Percentiles rank a stretch among this genome's conserved stretches.
These are phyloP conservation scores for Elaphomyces granulatus DNA, from an alignment of 495 filamentous ascomycete genomes.

Conservation along the genomic window DNA sequence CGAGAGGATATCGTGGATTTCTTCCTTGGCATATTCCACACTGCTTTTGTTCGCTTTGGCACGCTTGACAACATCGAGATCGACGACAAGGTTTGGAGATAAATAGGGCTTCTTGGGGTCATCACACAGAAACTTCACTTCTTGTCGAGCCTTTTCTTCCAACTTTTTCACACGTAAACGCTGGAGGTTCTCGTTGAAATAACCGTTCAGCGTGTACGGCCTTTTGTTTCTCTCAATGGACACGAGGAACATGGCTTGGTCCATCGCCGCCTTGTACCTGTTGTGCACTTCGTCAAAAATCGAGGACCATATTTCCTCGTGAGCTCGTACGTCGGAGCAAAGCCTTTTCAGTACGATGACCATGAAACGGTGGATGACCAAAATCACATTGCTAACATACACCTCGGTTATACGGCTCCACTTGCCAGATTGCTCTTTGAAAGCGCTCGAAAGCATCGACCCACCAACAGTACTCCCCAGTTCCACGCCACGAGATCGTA, in stretches of 20 bases:
- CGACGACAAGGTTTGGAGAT: constrained; percentile 2
- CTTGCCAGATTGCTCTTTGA: constrained; percentile 40
- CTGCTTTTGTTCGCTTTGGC: constrained; percentile 24
- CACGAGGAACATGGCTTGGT: constrained; percentile 33
- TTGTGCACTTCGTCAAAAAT: constrained; percentile 29
- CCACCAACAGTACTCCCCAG: constrained; percentile 16
- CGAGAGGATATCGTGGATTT: constrained; percentile 43
- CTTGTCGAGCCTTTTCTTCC: constrained; percentile 1
- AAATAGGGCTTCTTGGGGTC: neutral
- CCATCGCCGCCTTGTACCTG: constrained; percentile 30
- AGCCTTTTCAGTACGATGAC: constrained; percentile 15
- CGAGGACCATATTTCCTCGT: constrained; percentile 21
- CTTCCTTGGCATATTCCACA: constrained; percentile 25
- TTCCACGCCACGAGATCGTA: constrained; percentile 12
- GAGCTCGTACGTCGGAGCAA: constrained; percentile 25
- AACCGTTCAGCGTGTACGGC: constrained; percentile 38
- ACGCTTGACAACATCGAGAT: neutral
- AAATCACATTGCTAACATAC: constrained; percentile 34
- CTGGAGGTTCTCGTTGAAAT: constrained; percentile 34
- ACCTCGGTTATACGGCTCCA: constrained; percentile 33
- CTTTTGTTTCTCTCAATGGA: constrained; percentile 30
- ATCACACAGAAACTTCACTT: neutral
- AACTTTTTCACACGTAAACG: neutral
- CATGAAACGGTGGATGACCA: constrained; percentile 35
- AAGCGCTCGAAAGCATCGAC: constrained; percentile 27